These are phyloP conservation scores for Artemisia tridentata DNA, from an alignment of 129 eudicot species.

Conservation along the genomic window DNA sequence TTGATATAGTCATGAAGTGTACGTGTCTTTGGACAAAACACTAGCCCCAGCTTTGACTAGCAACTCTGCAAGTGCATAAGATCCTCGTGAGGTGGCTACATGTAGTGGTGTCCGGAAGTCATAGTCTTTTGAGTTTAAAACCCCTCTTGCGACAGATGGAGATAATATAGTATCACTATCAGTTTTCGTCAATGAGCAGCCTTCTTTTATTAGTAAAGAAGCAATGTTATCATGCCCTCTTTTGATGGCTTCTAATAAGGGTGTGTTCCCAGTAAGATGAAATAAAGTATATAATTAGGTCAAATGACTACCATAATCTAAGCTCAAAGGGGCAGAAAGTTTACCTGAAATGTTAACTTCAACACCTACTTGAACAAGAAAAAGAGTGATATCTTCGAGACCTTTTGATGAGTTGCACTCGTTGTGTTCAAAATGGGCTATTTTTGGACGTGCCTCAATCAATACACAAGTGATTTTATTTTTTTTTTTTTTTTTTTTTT, in stretches of 20 bases:
- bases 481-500: no score
- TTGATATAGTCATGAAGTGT: neutral
- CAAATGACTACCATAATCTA: constrained; percentile 7
- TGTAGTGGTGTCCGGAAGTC: constrained; percentile 78
- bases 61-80: constrained; percentile 62
- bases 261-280: constrained; percentile 65
- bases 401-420: no score
- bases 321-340: neutral
- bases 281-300: neutral
- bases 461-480: no score
- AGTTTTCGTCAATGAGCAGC: constrained; percentile 47
- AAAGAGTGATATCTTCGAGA: no score
- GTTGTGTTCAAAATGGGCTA: no score
- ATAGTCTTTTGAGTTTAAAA: constrained; percentile 43
- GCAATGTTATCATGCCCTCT: constrained; percentile 66
- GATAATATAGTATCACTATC: constrained; percentile 64
- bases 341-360: constrained; percentile 56
- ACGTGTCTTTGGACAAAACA: constrained; percentile 84
- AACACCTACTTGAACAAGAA: constrained; percentile 68
- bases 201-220: constrained; percentile 53
- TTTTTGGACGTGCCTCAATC: no score
- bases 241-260: constrained; percentile 85
- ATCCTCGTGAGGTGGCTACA: constrained; percentile 55
- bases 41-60: constrained; percentile 83
- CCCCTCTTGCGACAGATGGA: constrained; percentile 62